Base-by-base conservation (phyloP, 1,284 basidiomycete species). In the Trichosporon sp. region DNA sequence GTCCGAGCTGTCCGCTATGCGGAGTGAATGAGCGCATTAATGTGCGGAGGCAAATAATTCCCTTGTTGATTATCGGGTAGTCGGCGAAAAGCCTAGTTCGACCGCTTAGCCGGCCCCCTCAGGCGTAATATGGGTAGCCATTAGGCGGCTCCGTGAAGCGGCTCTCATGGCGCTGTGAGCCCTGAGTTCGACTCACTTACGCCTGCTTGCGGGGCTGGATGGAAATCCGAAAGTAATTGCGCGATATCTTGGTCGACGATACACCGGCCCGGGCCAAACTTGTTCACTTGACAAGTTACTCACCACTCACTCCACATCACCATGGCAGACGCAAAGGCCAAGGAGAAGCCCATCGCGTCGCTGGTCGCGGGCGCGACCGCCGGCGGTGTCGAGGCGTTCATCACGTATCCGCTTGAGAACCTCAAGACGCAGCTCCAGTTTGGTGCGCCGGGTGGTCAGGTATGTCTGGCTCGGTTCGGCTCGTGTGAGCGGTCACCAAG, bases 321-420 rank as follows among this genome's bases (percentile, higher is more conserved):
- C 14, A 65, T 54, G 49, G 70, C 62, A 32, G 74, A 74, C 65
- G 73, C 65, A 58, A 74, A 73, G 66, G 72, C 64, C 49, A 89
- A 85, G 70, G 90, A 92, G 77, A 90, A 90, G 69, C 89, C 91
- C 0, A 46, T 89, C 8, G 78, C 78, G 13, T 90, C 90, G 14
- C 80, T 95, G 65, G 81, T 92, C 63, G 95, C 95, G 1, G 95
- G 96, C 27, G 87, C 92, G n/a, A 90, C 89, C 0, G 95, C 95
- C 19, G 95, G 96, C 19, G 94, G 90, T 2, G 84, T 97, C 58
- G 95, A 98, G 83, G 92, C 84, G 9, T 84, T 85, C 67, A 73
- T 83, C 34, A 84, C 83, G 1, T 82, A 78, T 62, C 95, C 95
- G 0, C 90, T 93, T 6, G 95, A 99, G 77, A 94, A 88, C 73